Evolutionary conservation across 495 filamentous ascomycete species (phyloP).

Genomic region (Aspergillus coremiiformis): DNA sequence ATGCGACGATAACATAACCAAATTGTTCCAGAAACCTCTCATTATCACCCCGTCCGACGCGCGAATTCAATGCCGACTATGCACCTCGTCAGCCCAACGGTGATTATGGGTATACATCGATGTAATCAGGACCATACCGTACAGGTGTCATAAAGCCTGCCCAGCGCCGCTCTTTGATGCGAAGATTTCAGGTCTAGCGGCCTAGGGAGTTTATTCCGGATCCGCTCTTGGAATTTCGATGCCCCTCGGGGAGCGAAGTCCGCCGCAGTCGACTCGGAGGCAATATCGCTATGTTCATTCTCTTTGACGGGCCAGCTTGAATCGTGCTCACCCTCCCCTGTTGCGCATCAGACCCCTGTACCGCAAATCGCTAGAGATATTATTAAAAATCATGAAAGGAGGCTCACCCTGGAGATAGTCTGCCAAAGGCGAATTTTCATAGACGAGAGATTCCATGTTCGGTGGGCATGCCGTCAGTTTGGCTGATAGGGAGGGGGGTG

Average conservation of each 20-base stretch:
- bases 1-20: conserved; percentile 90
- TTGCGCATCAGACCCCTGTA: conserved; percentile 13
- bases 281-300: conserved; percentile 32
- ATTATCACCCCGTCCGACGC: conserved; percentile 75
- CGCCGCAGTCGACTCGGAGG: conserved; percentile 27
- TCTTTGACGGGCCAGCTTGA: conserved; percentile 39
- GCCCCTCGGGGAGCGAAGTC: conserved; percentile 71
- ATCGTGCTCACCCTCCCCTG: conserved; percentile 44
- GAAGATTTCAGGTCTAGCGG: conserved; percentile 52
- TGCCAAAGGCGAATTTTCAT: conserved; percentile 84
- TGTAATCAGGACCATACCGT: conserved; percentile 40
- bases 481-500: conserved; percentile 1
- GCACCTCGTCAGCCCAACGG: conserved; percentile 11
- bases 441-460: conserved; percentile 85
- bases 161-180: conserved; percentile 39
- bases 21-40: conserved; percentile 89
- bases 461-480: conserved; percentile 27
- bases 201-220: conserved; percentile 57
- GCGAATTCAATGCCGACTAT: conserved; percentile 54
- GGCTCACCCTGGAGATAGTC: conserved; percentile 83
- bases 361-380: background rate
- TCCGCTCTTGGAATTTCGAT: conserved; percentile 57
- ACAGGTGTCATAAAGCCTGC: conserved; percentile 49
- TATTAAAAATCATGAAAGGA: background rate
- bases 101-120: background rate